Percentiles rank a stretch among this genome's conserved stretches.
Conservation (phyloP, 2,329 filamentous ascomycete genomes). For the Pestalotiopsis sp. region DNA sequence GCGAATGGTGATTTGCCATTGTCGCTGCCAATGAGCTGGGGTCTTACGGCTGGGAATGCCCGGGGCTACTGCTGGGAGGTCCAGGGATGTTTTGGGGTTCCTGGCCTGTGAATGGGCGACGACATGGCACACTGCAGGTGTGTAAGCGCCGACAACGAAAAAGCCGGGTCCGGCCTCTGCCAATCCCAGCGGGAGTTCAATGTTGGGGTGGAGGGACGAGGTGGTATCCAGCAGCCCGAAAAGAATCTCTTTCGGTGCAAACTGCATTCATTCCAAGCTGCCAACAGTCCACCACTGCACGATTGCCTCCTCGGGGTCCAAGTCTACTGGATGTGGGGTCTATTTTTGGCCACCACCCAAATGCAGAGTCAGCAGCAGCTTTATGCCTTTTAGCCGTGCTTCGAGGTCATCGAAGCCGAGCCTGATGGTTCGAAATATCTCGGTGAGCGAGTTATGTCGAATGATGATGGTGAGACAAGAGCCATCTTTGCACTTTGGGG, state of each 20-base stretch:
- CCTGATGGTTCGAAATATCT: not conserved
- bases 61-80: constrained; percentile 16
- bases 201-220: not conserved
- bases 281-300: not conserved
- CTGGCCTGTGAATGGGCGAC: constrained; percentile 10
- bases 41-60: constrained; percentile 16
- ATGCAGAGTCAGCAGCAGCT: not conserved
- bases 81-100: constrained; percentile 17
- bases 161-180: constrained; percentile 9
- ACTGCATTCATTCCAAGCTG: not conserved
- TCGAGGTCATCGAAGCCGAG: not conserved
- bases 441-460: not conserved
- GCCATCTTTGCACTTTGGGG: not conserved
- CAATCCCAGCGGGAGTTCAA: constrained; percentile 1
- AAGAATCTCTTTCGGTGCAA: not conserved
- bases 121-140: constrained; percentile 10
- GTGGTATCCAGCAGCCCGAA: not conserved
- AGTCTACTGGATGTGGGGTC: not conserved
- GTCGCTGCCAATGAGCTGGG: constrained; percentile 28
- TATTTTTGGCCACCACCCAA: constrained; percentile 2
- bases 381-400: not conserved
- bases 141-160: constrained; percentile 14
- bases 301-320: not conserved
- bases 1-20: constrained; percentile 29
- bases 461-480: not conserved